Base-by-base conservation (phyloP, 73 alveolate species). In the Urostyla sp. region DNA sequence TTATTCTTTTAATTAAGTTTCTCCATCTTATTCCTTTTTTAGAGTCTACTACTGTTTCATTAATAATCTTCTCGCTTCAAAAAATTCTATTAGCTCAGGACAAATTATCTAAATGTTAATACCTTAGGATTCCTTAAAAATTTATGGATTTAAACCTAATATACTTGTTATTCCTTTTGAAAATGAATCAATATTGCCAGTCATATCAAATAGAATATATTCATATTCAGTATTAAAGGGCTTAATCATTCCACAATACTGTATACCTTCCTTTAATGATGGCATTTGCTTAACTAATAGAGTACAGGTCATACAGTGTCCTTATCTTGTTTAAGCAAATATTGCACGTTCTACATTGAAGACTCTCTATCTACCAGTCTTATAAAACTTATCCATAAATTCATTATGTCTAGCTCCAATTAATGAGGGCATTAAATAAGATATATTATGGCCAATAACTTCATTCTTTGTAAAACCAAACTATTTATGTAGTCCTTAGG, bases 161-260 rank as follows among this genome's bases (percentile, higher is more conserved):
- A 77, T 30, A 60, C 89, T 61, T 26, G 58, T 58, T 0, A 77
- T 27, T 0, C 89, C 89, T 18, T 60, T 58, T 50, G 66, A 27
- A 54, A 77, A 77, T 11, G 74, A 11, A 32, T 58, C 80, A 31
- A 77, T 58, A 37, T 60, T 60, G 5, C 89, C 89, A 45, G 31
- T 36, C n/a, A 44, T 44, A 38, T 36, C 61, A 1, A 61, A 37
- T 0, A 77, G 23, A 21, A 77, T 59, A 26, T 60, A 60, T 15
- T 77, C 89, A 26, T 30, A 31, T 20, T 58, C 81, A 16, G 89
- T 20, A 37, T 32, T 31, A 11, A 32, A 45, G 0, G 80, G 72
- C 46, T 81, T 59, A 6, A 77, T 61, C 89, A 77, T 77, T 1
- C 89, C 89, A 0, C 44, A 80, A 37, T 77, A 77, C 49, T 77